A percentile compares a stretch with the other conserved stretches of the same genome.
Conservation (phyloP, 306 rosid species). For the Notholithocarpus densiflorus region DNA sequence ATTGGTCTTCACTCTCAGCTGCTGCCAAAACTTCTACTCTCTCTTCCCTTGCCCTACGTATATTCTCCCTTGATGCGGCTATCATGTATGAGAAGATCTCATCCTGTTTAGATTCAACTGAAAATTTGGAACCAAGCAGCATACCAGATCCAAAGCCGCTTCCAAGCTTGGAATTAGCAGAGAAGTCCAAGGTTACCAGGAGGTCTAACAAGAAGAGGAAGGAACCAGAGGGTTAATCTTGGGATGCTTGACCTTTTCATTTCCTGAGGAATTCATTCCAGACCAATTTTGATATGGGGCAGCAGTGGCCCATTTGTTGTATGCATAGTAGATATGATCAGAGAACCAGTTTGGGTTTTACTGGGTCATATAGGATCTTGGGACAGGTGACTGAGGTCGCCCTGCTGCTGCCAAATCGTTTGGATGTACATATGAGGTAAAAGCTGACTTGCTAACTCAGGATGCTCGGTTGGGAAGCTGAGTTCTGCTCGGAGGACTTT, state of each 20-base stretch:
- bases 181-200: slow-evolving; percentile 63
- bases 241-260: slow-evolving; percentile 13
- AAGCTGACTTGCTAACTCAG: slow-evolving; percentile 81
- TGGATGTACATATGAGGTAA: slow-evolving; percentile 80
- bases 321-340: slow-evolving; percentile 19
- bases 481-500: slow-evolving; percentile 41
- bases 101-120: slow-evolving; percentile 48
- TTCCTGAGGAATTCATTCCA: slow-evolving; percentile 16
- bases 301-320: slow-evolving; percentile 20
- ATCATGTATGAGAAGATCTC: slow-evolving; percentile 67
- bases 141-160: slow-evolving; percentile 38
- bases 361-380: slow-evolving; percentile 20
- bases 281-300: slow-evolving; percentile 30
- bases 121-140: slow-evolving; percentile 52
- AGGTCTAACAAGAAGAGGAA: slow-evolving; percentile 83
- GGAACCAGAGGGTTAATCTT: slow-evolving; percentile 67
- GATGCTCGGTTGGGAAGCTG: slow-evolving; percentile 62
- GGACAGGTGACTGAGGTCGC: slow-evolving; percentile 25
- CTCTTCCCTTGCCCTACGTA: slow-evolving; percentile 84
- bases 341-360: slow-evolving; percentile 26
- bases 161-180: slow-evolving; percentile 52
- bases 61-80: slow-evolving; percentile 91
- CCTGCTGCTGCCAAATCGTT: slow-evolving; percentile 42
- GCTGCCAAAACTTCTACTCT: slow-evolving; percentile 82
- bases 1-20: slow-evolving; percentile 97